phyloP scores from a whole-genome alignment of 306 rosid genomes.

The Lotus japonicus region DNA sequence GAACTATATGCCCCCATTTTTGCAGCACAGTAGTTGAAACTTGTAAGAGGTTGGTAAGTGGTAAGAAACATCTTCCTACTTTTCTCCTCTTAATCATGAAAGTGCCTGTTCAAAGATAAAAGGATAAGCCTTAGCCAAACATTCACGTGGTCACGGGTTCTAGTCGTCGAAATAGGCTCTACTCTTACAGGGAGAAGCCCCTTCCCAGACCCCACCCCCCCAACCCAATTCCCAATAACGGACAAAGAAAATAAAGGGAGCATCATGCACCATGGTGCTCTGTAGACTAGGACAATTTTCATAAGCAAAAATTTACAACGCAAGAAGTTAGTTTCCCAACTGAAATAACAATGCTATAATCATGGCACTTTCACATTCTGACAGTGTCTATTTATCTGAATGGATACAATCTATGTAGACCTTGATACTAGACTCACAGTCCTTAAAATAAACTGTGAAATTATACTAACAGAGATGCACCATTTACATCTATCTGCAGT shows the following conservation, averaged over 20 bases:
- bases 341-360: background rate
- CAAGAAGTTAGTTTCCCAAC: background rate
- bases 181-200: background rate
- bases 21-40: background rate
- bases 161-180: background rate
- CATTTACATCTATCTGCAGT: background rate
- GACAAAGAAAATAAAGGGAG: background rate
- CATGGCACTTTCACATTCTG: background rate
- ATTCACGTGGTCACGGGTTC: background rate
- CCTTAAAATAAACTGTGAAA: background rate
- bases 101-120: background rate
- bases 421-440: background rate
- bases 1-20: background rate
- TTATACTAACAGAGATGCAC: background rate
- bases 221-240: too few relatives aligned
- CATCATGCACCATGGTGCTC: background rate
- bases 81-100: background rate
- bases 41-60: background rate
- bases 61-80: background rate
- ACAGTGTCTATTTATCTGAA: background rate
- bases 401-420: slow-evolving; percentile 1
- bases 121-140: background rate
- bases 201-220: background rate
- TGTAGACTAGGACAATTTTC: background rate
- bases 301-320: background rate